Conservation (phyloP, 257 asterid genomes). For the Solanum paucissectum region DNA sequence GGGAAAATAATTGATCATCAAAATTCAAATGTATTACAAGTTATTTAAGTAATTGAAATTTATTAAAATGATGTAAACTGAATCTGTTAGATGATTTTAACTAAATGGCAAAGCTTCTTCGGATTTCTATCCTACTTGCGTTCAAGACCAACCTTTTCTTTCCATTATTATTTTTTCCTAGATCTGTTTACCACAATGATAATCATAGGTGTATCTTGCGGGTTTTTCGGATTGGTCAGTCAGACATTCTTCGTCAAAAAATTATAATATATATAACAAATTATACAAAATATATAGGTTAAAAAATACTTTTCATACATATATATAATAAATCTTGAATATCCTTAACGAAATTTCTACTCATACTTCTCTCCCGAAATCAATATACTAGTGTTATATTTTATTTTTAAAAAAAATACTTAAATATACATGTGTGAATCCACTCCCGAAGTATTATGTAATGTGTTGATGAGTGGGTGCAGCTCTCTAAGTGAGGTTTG, state of each 20-base stretch:
- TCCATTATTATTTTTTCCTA: background rate
- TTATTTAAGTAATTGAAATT: background rate
- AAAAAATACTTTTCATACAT: background rate
- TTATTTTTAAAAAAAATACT: too few species aligned
- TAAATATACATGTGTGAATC: background rate
- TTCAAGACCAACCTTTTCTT: background rate
- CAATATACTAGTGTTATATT: background rate
- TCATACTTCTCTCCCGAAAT: background rate
- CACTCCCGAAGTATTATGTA: background rate
- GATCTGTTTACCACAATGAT: background rate
- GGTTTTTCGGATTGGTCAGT: background rate
- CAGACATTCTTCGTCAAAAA: too few species aligned
- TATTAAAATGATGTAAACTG: background rate
- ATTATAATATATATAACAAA: too few species aligned
- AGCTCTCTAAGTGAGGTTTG: background rate
- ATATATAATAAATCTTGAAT: too few species aligned
- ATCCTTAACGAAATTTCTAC: background rate
- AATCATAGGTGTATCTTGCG: background rate
- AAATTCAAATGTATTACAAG: background rate
- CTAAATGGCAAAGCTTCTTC: background rate
- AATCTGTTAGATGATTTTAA: background rate
- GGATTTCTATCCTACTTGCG: background rate
- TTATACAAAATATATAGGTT: background rate
- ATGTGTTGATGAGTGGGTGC: background rate
- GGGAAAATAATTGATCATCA: background rate